Percentiles rank a stretch among this genome's conserved stretches.
Conservation (phyloP, 495 filamentous ascomycete species). For the Xylaria bambusicola region DNA sequence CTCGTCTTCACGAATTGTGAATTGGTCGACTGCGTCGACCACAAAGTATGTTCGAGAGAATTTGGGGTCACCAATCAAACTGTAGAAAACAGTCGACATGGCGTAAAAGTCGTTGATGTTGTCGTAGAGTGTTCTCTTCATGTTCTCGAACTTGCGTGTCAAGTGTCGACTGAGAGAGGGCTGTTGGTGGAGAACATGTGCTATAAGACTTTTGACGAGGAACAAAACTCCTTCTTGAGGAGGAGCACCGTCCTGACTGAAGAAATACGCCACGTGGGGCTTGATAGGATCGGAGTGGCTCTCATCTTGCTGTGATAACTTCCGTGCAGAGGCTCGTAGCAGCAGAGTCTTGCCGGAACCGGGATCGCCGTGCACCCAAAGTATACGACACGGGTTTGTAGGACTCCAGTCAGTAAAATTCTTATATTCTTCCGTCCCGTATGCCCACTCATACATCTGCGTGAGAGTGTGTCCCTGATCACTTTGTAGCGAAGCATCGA, state of each 20-base stretch:
- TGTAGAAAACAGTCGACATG: not conserved
- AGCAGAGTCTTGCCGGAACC: not conserved
- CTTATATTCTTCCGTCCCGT: not conserved
- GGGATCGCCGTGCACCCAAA: not conserved
- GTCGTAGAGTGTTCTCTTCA: not conserved
- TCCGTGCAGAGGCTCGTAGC: not conserved
- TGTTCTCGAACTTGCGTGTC: not conserved
- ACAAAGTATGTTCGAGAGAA: not conserved
- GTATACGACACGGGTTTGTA: not conserved
- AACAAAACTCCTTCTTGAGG: not conserved
- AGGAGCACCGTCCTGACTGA: not conserved
- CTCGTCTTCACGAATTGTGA: not conserved
- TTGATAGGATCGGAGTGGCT: not conserved
- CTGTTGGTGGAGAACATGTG: not conserved
- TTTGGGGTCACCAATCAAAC: not conserved
- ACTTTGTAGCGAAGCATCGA: too few relatives aligned
- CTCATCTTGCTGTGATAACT: not conserved
- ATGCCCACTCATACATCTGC: not conserved
- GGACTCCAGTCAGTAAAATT: not conserved
- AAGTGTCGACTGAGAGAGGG: not conserved
- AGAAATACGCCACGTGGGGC: not conserved
- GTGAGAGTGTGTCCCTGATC: not conserved
- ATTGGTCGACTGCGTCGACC: not conserved
- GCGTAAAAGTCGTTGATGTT: not conserved
- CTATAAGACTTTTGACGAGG: not conserved